Conservation (phyloP, 177 flowering plant genomes). For the Vitis hybrid region DNA sequence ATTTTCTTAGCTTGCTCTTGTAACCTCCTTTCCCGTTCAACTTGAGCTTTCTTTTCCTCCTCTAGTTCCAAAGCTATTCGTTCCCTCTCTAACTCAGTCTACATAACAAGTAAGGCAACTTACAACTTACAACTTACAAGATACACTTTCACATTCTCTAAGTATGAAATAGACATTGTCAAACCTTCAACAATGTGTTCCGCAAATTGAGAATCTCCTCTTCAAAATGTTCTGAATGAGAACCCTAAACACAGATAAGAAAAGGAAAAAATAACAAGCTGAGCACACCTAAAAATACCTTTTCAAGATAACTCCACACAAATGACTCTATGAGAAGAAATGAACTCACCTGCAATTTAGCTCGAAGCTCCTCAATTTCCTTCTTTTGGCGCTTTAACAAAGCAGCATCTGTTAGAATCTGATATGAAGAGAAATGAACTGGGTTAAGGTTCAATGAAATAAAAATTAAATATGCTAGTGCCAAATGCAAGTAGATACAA, state of each 20-base stretch:
- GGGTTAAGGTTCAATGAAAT: neutral
- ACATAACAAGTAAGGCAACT: constrained; percentile 10
- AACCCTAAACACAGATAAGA: constrained; percentile 48
- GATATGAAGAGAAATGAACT: constrained; percentile 9
- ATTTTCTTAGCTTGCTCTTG: constrained; percentile 89
- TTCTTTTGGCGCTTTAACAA: constrained; percentile 94
- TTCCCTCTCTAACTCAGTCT: constrained; percentile 97
- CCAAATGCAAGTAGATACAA: neutral
- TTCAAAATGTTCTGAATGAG: constrained; percentile 83
- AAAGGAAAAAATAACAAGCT: neutral
- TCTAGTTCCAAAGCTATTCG: constrained; percentile 90
- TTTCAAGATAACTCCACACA: neutral
- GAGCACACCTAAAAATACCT: neutral
- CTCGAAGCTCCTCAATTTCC: constrained; percentile 94
- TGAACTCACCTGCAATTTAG: constrained; percentile 69
- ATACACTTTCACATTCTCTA: neutral
- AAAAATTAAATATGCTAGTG: neutral
- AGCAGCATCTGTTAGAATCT: constrained; percentile 99
- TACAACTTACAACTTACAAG: neutral
- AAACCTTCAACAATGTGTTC: constrained; percentile 84
- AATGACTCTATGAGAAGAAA: constrained; percentile 1
- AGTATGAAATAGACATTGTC: constrained; percentile 1
- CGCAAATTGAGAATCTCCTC: constrained; percentile 81
- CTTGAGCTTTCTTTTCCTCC: constrained; percentile 94
- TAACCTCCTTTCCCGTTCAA: constrained; percentile 70